Evolutionary conservation across 2,329 filamentous ascomycete species (phyloP), one percentile per base, ranked within the genome.

Genomic region (Ceratocystis cubensis): DNA sequence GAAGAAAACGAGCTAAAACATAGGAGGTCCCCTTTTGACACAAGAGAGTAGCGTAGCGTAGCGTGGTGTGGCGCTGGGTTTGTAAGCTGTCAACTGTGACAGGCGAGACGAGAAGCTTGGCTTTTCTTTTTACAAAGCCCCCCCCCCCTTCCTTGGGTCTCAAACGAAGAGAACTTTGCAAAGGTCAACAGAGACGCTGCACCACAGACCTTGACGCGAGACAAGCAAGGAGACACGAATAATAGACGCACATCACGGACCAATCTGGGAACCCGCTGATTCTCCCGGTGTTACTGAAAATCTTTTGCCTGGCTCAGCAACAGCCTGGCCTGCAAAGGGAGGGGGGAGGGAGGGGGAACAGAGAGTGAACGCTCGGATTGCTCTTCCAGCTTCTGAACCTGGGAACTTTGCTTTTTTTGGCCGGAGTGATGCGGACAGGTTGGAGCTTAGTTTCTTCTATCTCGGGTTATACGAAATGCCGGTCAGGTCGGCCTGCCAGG

Each of bases 91-190:
- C 53, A 57, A 17, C 30, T 57, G 20, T 50, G 53, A 57, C 28
- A 57, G 53, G 28, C 53, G 28, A 57, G 53, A 28, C 53, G 53
- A 57, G 53, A 57, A 33, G 53, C 53, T 57, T 57, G 53, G 53
- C 53, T 57, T 57, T 28, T 33, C n/a, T 57, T 33, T 7, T 25
- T 15, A 28, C n/a, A 53, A 25, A 25, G 22, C n/a, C 48, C 5
- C n/a, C 22, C 7, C 5, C 46, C 17, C 17, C 20, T 22, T 22
- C 22, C 22, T 20, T n/a, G 53, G 2, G 53, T 30, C 22, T 57
- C n/a, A 50, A 50, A 22, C 8, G 48, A 50, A 48, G 46, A 20
- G 46, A 48, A 22, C 3, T 41, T 41, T 41, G 37, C 13, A 10
- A 41, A 41, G 37, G 37, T 13, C 13, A 41, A 41, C 10, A 41